phyloP scores from a whole-genome alignment of 2,329 filamentous ascomycete genomes.

The Monilinia fructicola region DNA sequence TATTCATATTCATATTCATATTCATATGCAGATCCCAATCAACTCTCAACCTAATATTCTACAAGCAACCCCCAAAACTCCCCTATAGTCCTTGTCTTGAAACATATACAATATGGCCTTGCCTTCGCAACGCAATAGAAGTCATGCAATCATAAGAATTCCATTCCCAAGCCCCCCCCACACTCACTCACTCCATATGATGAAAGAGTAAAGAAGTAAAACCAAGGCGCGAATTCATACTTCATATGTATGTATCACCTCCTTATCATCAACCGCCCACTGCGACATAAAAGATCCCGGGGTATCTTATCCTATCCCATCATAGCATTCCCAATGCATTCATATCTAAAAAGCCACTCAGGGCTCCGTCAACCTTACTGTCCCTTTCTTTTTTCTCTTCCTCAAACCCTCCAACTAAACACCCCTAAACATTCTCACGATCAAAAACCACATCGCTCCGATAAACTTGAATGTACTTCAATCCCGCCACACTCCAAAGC shows the following conservation, averaged over 20 bases:
- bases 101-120: not conserved
- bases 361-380: not conserved
- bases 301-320: conserved; percentile 19
- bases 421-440: conserved; percentile 80
- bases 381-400: not conserved
- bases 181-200: not conserved
- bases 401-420: conserved; percentile 46
- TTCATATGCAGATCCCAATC: not conserved
- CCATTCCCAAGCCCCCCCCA: not conserved
- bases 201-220: not conserved
- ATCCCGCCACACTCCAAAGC: conserved; percentile 42
- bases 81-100: not conserved
- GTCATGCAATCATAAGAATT: conserved; percentile 12
- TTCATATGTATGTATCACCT: not conserved
- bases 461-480: conserved; percentile 41
- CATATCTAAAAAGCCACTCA: not conserved
- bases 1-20: not conserved
- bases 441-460: conserved; percentile 57
- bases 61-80: not conserved
- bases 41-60: not conserved
- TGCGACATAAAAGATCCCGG: not conserved
- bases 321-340: conserved; percentile 13
- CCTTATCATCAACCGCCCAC: not conserved
- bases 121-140: not conserved
- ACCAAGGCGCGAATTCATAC: conserved; percentile 1